Evolutionary conservation across 176 grass and related monocot species (phyloP).

Genomic region (Calamus simplicifolius): DNA sequence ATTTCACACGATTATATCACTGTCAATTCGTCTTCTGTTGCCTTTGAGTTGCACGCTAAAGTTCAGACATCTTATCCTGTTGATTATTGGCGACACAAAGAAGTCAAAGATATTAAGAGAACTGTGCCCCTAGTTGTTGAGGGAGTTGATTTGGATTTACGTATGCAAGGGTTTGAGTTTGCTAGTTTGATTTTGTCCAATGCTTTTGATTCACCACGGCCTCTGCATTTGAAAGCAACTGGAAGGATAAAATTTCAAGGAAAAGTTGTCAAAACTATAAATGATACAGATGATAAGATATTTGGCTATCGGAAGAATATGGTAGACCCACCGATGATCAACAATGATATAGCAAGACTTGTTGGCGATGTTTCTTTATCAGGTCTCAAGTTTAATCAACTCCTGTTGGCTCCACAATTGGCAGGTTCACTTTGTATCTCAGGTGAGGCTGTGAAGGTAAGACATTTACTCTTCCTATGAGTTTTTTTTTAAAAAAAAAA

Average conservation of each 20-base stretch:
- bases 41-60: constrained; percentile 78
- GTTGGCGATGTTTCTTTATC: constrained; percentile 79
- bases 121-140: constrained; percentile 67
- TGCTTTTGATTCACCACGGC: constrained; percentile 80
- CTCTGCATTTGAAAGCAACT: constrained; percentile 91
- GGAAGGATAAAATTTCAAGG: constrained; percentile 96
- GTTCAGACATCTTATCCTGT: constrained; percentile 88
- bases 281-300: constrained; percentile 32
- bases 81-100: constrained; percentile 45
- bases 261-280: constrained; percentile 58
- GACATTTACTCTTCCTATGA: not conserved
- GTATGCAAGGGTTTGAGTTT: constrained; percentile 91
- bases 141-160: constrained; percentile 88
- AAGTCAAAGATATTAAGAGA: constrained; percentile 44
- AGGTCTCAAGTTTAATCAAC: constrained; percentile 88
- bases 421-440: constrained; percentile 79
- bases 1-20: constrained; percentile 82
- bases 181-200: constrained; percentile 74
- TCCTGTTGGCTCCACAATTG: constrained; percentile 89
- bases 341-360: constrained; percentile 45
- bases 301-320: constrained; percentile 32
- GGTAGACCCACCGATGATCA: constrained; percentile 23
- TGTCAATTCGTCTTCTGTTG: constrained; percentile 83
- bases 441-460: constrained; percentile 70
- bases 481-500: no score